Evolutionary conservation across 306 rosid genomes (phyloP).

Genomic region (Quercus berberidifolia): DNA sequence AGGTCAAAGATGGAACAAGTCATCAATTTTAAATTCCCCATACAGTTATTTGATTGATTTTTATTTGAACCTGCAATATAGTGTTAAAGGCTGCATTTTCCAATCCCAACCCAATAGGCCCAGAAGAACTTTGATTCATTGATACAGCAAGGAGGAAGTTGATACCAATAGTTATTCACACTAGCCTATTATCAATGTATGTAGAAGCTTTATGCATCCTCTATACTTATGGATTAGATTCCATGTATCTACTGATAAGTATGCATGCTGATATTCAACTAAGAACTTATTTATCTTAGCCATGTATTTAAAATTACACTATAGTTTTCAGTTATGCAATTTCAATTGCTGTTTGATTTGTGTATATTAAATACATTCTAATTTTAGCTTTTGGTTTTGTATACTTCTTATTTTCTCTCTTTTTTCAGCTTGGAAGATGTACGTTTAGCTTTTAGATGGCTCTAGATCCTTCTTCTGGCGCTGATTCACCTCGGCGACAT

Average conservation of each 20-base stretch:
- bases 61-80: not conserved
- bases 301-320: not conserved
- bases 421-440: slow-evolving; percentile 23
- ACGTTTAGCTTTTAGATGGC: slow-evolving; percentile 46
- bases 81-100: not conserved
- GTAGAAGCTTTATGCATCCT: not conserved
- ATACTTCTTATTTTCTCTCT: slow-evolving; percentile 6
- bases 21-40: not conserved
- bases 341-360: not conserved
- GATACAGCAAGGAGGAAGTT: not conserved
- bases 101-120: not conserved
- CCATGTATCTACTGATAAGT: not conserved
- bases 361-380: not conserved
- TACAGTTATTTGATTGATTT: not conserved
- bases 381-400: not conserved
- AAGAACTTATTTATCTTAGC: not conserved
- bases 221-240: not conserved
- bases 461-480: slow-evolving; percentile 51
- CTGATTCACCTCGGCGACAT: slow-evolving; percentile 68
- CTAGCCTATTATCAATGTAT: not conserved
- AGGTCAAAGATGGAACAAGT: not conserved
- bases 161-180: not conserved
- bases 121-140: not conserved
- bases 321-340: not conserved
- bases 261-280: not conserved